Base-by-base conservation (phyloP, 345 rosid genomes). In the Capsella bursapastoris region DNA sequence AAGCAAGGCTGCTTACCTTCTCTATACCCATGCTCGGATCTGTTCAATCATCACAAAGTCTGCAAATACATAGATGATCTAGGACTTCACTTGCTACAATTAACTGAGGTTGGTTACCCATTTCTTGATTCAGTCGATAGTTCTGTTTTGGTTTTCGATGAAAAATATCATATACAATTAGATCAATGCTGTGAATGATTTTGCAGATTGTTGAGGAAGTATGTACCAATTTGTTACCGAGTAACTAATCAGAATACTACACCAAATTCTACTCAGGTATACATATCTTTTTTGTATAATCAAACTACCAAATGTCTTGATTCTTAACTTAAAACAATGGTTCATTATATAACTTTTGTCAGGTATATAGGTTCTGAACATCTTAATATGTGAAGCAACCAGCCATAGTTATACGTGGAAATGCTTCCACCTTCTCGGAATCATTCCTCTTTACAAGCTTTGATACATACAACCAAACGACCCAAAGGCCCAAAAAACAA, bases 21-120 rank as follows among this genome's bases (percentile, higher is more conserved):
- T 89, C 45, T 92, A 90, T 79, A 92, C 97, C 5, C 97, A 90
- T 86, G 98, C 95, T 57, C 84, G 96, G 76, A 89, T 93, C 68
- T 93, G 93, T 76, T 89, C 97, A 51, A 87, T 93, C 77, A 86
- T 93, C 79, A 86, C 84, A 80, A 89, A 82, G 78, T 93, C 93
- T 78, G 90, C 13, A 89, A 82, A 82, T 87, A 87, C 64, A 76
- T 83, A 3, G 88, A 85, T 57, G 86, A 86, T 64, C 71, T 16
- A 37, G 93, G 85, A 35, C 92, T 89, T 77, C 96, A 90, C 73
- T 76, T 89, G 79, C 83, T 93, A 43, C 90, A 62, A 59, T 90
- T 93, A 68, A 80, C 89, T 0, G 97, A 93, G 89, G 90, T 83
- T 57, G 0, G 43, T 40, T 61, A 69, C 71, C 3, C 25, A 32